Percentiles rank a stretch among this genome's conserved stretches.
These are phyloP conservation scores for Solanum sejunctum DNA, from an alignment of 257 asterid species.

Conservation along the genomic window DNA sequence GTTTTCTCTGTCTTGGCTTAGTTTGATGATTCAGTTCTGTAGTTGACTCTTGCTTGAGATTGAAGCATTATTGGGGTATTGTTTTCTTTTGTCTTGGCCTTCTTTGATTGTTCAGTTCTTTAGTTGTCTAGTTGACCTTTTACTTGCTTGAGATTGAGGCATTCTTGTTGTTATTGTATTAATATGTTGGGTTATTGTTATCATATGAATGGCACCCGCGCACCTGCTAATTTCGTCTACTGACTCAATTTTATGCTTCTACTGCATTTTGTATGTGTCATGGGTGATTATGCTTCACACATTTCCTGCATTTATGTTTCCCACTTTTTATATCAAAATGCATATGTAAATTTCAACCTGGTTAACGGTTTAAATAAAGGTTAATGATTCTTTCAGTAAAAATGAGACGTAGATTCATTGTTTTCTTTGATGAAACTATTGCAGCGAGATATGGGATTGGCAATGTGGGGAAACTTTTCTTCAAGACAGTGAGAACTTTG, in stretches of 20 bases:
- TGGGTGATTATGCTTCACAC: background rate
- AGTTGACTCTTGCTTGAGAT: background rate
- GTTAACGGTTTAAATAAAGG: background rate
- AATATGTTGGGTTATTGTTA: background rate
- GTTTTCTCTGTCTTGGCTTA: background rate
- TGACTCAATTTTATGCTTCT: background rate
- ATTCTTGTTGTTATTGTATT: background rate
- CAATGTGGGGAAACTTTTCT: conserved; percentile 5
- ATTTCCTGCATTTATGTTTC: background rate
- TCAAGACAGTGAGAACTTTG: background rate
- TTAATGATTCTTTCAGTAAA: background rate
- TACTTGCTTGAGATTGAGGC: background rate
- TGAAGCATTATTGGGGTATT: background rate
- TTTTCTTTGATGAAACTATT: background rate
- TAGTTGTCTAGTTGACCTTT: background rate
- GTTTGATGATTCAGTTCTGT: background rate
- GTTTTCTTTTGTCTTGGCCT: background rate
- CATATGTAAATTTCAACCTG: background rate
- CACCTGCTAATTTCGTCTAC: background rate
- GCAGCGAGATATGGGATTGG: conserved; percentile 13
- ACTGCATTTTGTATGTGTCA: background rate
- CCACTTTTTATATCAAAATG: background rate
- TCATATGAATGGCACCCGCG: background rate
- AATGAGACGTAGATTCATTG: background rate
- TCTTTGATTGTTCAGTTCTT: no score